Evolutionary conservation across 2,329 filamentous ascomycete species (phyloP).

Genomic region (Penicillium italicum): DNA sequence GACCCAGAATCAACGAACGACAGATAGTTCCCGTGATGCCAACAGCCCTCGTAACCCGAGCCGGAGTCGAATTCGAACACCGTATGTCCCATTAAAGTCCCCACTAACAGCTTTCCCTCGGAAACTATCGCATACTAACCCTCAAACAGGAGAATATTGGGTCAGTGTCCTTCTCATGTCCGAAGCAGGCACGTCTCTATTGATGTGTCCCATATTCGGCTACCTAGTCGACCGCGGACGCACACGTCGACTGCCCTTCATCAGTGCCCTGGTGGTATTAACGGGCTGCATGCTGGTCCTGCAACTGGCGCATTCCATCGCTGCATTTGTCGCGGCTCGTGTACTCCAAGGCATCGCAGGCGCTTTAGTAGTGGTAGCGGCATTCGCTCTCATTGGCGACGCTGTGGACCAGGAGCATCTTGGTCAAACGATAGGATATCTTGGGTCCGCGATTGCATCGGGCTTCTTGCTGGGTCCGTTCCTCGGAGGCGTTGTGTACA

Average conservation of each 20-base stretch:
- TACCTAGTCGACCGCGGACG: conserved; percentile 28
- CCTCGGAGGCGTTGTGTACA: conserved; percentile 59
- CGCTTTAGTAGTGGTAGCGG: conserved; percentile 59
- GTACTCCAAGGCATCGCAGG: conserved; percentile 57
- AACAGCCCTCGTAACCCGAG: conserved; percentile 25
- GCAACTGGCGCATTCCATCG: conserved; percentile 49
- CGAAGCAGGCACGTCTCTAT: conserved; percentile 27
- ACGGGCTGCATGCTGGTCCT: conserved; percentile 55
- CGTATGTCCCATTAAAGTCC: conserved; percentile 16
- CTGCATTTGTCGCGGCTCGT: conserved; percentile 51
- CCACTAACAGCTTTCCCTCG: not conserved
- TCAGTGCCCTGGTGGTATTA: conserved; percentile 53
- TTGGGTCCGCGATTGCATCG: conserved; percentile 55
- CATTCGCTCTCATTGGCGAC: conserved; percentile 57
- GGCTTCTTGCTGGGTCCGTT: conserved; percentile 57
- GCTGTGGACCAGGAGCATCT: conserved; percentile 56
- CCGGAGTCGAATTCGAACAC: conserved; percentile 23
- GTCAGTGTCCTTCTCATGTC: conserved; percentile 30
- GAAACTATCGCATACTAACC: not conserved
- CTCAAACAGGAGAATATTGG: conserved; percentile 26
- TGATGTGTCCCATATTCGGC: conserved; percentile 29
- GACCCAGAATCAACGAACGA: not conserved
- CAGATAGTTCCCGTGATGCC: conserved; percentile 34
- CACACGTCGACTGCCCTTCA: conserved; percentile 55
- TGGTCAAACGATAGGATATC: conserved; percentile 59